phyloP scores from a whole-genome alignment of 768 basidiomycete genomes.

The Holtermannia corniformis region DNA sequence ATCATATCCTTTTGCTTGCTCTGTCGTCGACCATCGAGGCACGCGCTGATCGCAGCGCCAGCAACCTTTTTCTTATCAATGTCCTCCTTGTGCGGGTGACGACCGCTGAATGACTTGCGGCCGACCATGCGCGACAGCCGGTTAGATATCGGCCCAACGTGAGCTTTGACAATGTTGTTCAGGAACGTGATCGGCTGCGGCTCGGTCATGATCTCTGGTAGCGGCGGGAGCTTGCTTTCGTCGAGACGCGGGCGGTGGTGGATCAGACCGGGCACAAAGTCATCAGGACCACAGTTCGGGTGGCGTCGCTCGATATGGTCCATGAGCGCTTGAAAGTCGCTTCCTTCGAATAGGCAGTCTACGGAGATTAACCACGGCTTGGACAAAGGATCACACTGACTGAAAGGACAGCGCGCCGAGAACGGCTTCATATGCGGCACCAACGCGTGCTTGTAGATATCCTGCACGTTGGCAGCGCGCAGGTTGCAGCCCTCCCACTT shows the following conservation, averaged over 20 bases:
- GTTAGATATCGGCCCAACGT: not conserved
- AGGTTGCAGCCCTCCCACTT: slow-evolving; percentile 17
- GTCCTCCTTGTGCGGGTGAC: slow-evolving; percentile 13
- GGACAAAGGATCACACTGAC: slow-evolving; percentile 16
- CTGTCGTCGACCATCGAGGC: not conserved
- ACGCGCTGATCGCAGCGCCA: slow-evolving; percentile 15
- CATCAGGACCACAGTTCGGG: slow-evolving; percentile 23
- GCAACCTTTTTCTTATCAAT: slow-evolving; percentile 16
- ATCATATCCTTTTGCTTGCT: not conserved
- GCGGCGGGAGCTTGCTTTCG: not conserved
- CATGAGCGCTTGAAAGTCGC: slow-evolving; percentile 20
- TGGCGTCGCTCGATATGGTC: slow-evolving; percentile 30
- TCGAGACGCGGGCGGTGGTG: slow-evolving; percentile 10
- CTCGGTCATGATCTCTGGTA: not conserved
- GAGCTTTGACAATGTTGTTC: not conserved
- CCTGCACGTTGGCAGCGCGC: slow-evolving; percentile 6
- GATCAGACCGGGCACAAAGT: slow-evolving; percentile 33
- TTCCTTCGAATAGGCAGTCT: slow-evolving; percentile 32
- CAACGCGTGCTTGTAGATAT: slow-evolving; percentile 22
- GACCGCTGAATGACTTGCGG: slow-evolving; percentile 9
- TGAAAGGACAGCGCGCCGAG: slow-evolving; percentile 32
- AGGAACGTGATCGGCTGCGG: not conserved
- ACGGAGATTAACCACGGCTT: not conserved
- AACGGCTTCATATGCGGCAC: slow-evolving; percentile 23
- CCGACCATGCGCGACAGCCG: not conserved